Evolutionary conservation across 495 filamentous ascomycete genomes (phyloP).

Genomic region (Aspergillus wentii): DNA sequence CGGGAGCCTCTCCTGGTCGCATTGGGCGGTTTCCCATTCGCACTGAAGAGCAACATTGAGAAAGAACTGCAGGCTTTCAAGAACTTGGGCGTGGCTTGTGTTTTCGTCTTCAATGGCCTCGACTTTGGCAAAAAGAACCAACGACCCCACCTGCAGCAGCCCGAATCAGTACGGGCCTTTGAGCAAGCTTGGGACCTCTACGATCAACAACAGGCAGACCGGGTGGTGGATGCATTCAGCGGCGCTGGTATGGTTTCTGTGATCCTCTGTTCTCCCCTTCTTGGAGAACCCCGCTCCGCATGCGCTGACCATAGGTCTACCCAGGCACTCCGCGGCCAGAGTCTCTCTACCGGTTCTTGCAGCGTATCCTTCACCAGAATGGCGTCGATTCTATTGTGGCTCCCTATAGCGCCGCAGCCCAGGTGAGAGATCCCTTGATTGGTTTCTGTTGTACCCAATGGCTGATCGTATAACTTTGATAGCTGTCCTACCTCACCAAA

Average conservation of each 20-base stretch:
- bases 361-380: slow-evolving; percentile 63
- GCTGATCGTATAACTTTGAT: slow-evolving; percentile 5
- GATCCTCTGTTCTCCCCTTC: background rate
- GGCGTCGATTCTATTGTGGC: slow-evolving; percentile 77
- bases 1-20: slow-evolving; percentile 86
- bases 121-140: slow-evolving; percentile 67
- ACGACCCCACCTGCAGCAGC: slow-evolving; percentile 46
- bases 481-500: slow-evolving; percentile 81
- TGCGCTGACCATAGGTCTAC: slow-evolving; percentile 19
- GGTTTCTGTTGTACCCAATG: no score
- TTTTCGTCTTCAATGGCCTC: slow-evolving; percentile 90
- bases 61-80: slow-evolving; percentile 65
- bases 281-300: background rate
- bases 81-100: slow-evolving; percentile 54
- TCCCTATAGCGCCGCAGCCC: slow-evolving; percentile 84
- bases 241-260: slow-evolving; percentile 67
- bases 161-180: slow-evolving; percentile 41
- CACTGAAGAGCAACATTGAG: slow-evolving; percentile 64
- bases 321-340: slow-evolving; percentile 52
- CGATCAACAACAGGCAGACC: slow-evolving; percentile 67
- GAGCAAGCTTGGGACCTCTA: slow-evolving; percentile 80
- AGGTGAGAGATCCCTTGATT: no score
- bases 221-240: slow-evolving; percentile 79
- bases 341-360: slow-evolving; percentile 68
- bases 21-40: slow-evolving; percentile 83